phyloP scores from a whole-genome alignment of 768 basidiomycete genomes.

The Agaricus blazei region DNA sequence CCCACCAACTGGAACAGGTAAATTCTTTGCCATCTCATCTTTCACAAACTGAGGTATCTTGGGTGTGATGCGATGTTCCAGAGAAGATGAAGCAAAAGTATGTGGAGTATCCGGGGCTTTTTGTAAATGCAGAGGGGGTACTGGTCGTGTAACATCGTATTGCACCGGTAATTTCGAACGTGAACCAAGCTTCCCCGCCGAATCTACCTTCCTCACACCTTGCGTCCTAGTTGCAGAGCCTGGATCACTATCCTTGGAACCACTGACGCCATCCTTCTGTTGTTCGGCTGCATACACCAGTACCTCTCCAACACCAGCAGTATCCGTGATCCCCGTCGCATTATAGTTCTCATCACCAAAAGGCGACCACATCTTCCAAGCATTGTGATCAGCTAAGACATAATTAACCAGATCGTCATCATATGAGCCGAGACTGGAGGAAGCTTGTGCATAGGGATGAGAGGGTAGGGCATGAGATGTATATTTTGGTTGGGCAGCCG shows the following conservation, averaged over 20 bases:
- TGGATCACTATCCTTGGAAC: slow-evolving; percentile 37
- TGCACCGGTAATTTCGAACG: slow-evolving; percentile 20
- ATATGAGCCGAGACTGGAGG: slow-evolving; percentile 28
- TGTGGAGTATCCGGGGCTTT: slow-evolving; percentile 10
- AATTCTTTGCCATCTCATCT: slow-evolving; percentile 5
- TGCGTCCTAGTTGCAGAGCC: slow-evolving; percentile 24
- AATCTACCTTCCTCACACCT: slow-evolving; percentile 5
- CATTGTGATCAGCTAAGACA: slow-evolving; percentile 28
- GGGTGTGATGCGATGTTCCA: slow-evolving; percentile 4
- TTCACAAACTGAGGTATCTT: slow-evolving; percentile 6
- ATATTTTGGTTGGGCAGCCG: slow-evolving; percentile 26
- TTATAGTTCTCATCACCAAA: slow-evolving; percentile 24
- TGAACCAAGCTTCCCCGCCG: not conserved
- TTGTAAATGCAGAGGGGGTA: slow-evolving; percentile 15
- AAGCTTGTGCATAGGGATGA: slow-evolving; percentile 41
- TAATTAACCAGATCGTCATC: slow-evolving; percentile 27
- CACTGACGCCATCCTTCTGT: slow-evolving; percentile 4
- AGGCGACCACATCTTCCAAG: slow-evolving; percentile 48
- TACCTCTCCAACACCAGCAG: slow-evolving; percentile 59
- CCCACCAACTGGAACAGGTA: too few relatives aligned
- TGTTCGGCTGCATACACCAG: slow-evolving; percentile 40
- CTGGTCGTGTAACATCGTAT: slow-evolving; percentile 29
- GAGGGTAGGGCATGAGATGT: slow-evolving; percentile 29
- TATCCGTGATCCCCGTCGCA: slow-evolving; percentile 25
- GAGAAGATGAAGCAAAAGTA: slow-evolving; percentile 19